These are phyloP conservation scores for Platanthera zijinensis DNA, from an alignment of 106 monocot species.

Conservation along the genomic window DNA sequence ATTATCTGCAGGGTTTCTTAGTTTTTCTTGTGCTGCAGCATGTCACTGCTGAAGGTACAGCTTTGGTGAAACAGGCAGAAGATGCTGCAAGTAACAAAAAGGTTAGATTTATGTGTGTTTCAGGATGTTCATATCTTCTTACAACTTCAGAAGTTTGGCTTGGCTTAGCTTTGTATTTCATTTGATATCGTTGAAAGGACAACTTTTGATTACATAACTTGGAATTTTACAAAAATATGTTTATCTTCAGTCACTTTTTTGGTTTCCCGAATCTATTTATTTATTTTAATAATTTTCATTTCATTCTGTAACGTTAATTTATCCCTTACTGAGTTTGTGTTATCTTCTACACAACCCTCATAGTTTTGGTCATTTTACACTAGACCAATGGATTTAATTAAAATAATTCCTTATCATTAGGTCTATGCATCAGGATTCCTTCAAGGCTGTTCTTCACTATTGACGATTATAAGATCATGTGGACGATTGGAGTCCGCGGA, in stretches of 20 bases:
- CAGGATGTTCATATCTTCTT: background rate
- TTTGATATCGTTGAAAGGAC: background rate
- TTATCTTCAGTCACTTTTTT: background rate
- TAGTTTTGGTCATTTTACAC: too few species aligned
- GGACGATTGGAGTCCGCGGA: too few species aligned
- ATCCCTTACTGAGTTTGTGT: too few species aligned
- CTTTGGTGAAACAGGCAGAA: constrained; percentile 67
- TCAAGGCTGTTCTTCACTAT: too few species aligned
- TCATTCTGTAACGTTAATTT: too few species aligned
- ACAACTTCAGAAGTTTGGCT: background rate
- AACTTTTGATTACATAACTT: background rate
- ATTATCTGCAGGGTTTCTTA: background rate
- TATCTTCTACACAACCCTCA: too few species aligned
- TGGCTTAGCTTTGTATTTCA: background rate
- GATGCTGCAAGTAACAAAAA: constrained; percentile 75
- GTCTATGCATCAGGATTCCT: too few species aligned
- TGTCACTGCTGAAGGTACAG: constrained; percentile 62
- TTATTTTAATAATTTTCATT: too few species aligned
- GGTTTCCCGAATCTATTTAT: background rate
- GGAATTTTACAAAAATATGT: background rate
- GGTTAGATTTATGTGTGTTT: constrained; percentile 17
- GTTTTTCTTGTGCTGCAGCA: constrained; percentile 32
- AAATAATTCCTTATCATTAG: too few species aligned
- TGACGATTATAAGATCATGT: too few species aligned
- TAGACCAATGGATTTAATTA: too few species aligned